A percentile compares a stretch with the other conserved stretches of the same genome.
phyloP scores from a whole-genome alignment of 352 stramenopile species.

The Phytophthora aleatoria region DNA sequence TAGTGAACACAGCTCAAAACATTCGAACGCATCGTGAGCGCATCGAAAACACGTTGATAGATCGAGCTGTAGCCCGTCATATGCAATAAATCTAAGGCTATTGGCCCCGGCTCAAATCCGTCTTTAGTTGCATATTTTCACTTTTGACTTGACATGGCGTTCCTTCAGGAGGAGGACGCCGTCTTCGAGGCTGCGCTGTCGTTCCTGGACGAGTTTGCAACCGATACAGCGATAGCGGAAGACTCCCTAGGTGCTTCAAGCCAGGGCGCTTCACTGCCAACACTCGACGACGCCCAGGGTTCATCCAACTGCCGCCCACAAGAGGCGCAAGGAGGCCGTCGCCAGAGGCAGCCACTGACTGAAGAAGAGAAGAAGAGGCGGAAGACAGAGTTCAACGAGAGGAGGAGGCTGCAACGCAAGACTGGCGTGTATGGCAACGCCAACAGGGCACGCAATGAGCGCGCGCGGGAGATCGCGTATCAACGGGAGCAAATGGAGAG shows the following conservation, averaged over 20 bases:
- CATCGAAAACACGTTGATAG: slow-evolving; percentile 9
- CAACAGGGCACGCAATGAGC: slow-evolving; percentile 38
- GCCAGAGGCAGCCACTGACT: background rate
- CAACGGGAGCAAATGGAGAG: slow-evolving; percentile 37
- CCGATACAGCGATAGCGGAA: background rate
- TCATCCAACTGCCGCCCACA: background rate
- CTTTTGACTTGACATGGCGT: slow-evolving; percentile 27
- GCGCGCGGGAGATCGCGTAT: slow-evolving; percentile 39
- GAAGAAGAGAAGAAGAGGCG: slow-evolving; percentile 17
- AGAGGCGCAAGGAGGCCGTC: background rate
- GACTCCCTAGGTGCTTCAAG: no score
- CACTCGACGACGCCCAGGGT: background rate
- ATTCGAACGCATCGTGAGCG: slow-evolving; percentile 14
- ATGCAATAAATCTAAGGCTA: no score
- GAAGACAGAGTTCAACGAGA: slow-evolving; percentile 15
- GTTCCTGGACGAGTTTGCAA: slow-evolving; percentile 34
- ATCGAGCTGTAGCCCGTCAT: background rate
- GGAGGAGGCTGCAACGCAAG: slow-evolving; percentile 20
- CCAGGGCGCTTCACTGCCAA: background rate
- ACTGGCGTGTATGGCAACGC: slow-evolving; percentile 30
- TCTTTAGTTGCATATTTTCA: no score
- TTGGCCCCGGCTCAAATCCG: no score
- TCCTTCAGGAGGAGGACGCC: slow-evolving; percentile 41
- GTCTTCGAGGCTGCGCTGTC: slow-evolving; percentile 44
- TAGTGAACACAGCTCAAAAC: slow-evolving; percentile 13